Percentiles rank a stretch among this genome's conserved stretches.
These are phyloP conservation scores for Xylariaceae sp. DNA, from an alignment of 2,329 filamentous ascomycete genomes.

Conservation along the genomic window DNA sequence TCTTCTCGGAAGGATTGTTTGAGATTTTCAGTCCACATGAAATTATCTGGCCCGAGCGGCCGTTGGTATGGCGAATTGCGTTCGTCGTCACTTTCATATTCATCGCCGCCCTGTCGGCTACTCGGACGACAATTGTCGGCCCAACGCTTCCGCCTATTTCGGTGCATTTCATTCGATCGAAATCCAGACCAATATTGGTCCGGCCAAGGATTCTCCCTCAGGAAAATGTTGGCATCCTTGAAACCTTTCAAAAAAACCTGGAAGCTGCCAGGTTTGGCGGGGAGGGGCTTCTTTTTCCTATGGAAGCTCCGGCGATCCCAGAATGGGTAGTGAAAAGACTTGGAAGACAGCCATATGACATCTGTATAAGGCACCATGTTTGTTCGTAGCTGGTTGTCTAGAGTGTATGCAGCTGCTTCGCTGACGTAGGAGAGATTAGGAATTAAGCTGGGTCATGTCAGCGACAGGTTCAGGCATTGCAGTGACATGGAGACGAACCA, in stretches of 20 bases:
- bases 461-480: not conserved
- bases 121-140: constrained; percentile 74
- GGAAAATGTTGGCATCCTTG: constrained; percentile 93
- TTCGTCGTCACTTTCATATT: constrained; percentile 50
- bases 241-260: constrained; percentile 96
- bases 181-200: constrained; percentile 76
- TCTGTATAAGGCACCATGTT: constrained; percentile 95
- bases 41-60: constrained; percentile 49
- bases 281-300: constrained; percentile 79
- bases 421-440: constrained; percentile 97
- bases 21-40: constrained; percentile 81
- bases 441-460: constrained; percentile 59
- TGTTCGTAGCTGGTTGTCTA: constrained; percentile 85
- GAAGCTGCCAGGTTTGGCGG: constrained; percentile 90
- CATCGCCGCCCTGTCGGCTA: constrained; percentile 35
- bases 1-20: constrained; percentile 94
- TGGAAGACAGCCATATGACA: constrained; percentile 89
- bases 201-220: constrained; percentile 94
- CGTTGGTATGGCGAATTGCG: constrained; percentile 33
- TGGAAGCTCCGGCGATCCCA: constrained; percentile 91
- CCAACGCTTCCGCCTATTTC: constrained; percentile 69
- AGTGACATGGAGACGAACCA: constrained; percentile 49
- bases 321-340: constrained; percentile 97
- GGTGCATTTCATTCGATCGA: constrained; percentile 62
- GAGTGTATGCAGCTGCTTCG: constrained; percentile 92